Conservation (phyloP, 1,284 basidiomycete genomes). For the Gastroboletus turbinatus region DNA sequence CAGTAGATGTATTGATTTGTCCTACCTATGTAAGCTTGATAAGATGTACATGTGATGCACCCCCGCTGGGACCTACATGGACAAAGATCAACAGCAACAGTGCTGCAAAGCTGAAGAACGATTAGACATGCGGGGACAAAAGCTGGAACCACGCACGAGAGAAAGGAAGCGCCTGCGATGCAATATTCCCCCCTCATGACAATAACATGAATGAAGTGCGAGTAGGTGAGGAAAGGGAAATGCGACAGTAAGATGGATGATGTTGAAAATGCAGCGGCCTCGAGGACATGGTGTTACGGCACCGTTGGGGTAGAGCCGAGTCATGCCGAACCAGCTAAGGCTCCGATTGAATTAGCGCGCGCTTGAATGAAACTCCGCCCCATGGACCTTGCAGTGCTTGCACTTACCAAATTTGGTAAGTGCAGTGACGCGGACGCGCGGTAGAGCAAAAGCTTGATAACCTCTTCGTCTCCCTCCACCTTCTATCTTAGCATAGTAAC, state of each 20-base stretch:
- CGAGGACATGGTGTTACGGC: slow-evolving; percentile 23
- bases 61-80: slow-evolving; percentile 52
- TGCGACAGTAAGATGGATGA: slow-evolving; percentile 16
- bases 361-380: background rate
- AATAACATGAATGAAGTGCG: slow-evolving; percentile 26
- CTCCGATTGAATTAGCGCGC: slow-evolving; percentile 20
- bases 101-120: slow-evolving; percentile 52
- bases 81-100: slow-evolving; percentile 74
- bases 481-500: slow-evolving; percentile 13
- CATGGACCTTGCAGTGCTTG: background rate
- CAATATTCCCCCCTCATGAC: slow-evolving; percentile 71
- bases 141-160: slow-evolving; percentile 53
- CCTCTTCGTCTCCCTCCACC: background rate
- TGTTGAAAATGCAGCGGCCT: slow-evolving; percentile 29
- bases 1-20: slow-evolving; percentile 73
- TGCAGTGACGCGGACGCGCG: slow-evolving; percentile 5
- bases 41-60: slow-evolving; percentile 30
- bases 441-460: slow-evolving; percentile 11
- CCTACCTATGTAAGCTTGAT: slow-evolving; percentile 56
- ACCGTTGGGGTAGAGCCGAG: slow-evolving; percentile 11
- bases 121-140: slow-evolving; percentile 22
- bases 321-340: slow-evolving; percentile 9
- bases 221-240: slow-evolving; percentile 18
- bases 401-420: background rate
- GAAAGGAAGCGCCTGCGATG: slow-evolving; percentile 61